Percentiles rank a stretch among this genome's conserved stretches.
Evolutionary conservation across 2,329 filamentous ascomycete species (phyloP).

Genomic region (Diaporthe ampelina): DNA sequence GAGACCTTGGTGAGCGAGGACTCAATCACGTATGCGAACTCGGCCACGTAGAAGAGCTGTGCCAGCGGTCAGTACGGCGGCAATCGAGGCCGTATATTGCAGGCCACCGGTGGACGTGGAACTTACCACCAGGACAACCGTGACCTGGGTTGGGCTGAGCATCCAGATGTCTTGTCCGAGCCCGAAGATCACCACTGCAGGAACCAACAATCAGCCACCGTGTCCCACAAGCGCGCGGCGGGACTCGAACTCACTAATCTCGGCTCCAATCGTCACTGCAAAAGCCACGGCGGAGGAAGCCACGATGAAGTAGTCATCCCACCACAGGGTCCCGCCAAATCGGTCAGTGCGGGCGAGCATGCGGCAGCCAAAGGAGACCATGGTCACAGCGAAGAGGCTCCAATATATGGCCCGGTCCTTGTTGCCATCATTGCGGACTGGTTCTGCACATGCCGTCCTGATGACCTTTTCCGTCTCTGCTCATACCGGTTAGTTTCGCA

Average conservation of each 20-base stretch:
- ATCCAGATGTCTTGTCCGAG: slow-evolving; percentile 44
- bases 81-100: background rate
- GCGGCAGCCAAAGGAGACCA: slow-evolving; percentile 41
- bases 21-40: slow-evolving; percentile 51
- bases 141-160: slow-evolving; percentile 42
- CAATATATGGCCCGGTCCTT: slow-evolving; percentile 41
- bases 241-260: slow-evolving; percentile 40
- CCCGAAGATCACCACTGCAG: slow-evolving; percentile 44
- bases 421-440: slow-evolving; percentile 36
- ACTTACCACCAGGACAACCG: slow-evolving; percentile 43
- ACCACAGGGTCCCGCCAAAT: slow-evolving; percentile 44
- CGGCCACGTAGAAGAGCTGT: slow-evolving; percentile 52
- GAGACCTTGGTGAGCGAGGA: slow-evolving; percentile 49
- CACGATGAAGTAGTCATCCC: slow-evolving; percentile 46
- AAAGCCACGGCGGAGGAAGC: slow-evolving; percentile 43
- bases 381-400: slow-evolving; percentile 41
- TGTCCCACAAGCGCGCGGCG: background rate
- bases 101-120: too few species aligned
- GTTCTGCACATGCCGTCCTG: slow-evolving; percentile 38
- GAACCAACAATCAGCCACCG: background rate
- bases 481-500: background rate
- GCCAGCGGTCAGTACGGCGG: background rate
- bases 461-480: slow-evolving; percentile 39
- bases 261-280: slow-evolving; percentile 43
- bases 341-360: slow-evolving; percentile 41